Percentiles rank a stretch among this genome's conserved stretches.
phyloP scores from a whole-genome alignment of 768 basidiomycete genomes.

The Lentinula boryana region DNA sequence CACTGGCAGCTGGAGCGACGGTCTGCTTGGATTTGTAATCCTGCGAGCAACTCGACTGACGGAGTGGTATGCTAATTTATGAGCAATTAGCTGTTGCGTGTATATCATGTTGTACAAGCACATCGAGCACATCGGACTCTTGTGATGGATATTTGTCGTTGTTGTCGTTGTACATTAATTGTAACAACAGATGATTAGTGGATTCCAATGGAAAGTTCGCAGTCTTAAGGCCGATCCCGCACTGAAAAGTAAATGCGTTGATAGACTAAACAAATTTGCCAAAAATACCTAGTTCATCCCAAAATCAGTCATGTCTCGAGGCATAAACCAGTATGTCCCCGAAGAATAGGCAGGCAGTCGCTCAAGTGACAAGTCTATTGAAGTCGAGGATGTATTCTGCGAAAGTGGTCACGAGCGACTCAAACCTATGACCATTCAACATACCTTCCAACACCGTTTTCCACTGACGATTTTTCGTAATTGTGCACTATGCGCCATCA shows the following conservation, averaged over 20 bases:
- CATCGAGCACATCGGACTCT: neutral
- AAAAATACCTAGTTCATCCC: neutral
- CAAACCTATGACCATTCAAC: slow-evolving; percentile 13
- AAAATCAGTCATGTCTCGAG: slow-evolving; percentile 14
- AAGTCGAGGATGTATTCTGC: neutral
- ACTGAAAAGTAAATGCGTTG: neutral
- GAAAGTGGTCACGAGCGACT: neutral
- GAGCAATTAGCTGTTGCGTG: neutral
- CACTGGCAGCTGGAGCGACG: neutral
- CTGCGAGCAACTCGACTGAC: neutral
- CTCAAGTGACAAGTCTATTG: slow-evolving; percentile 22
- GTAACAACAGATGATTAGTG: neutral
- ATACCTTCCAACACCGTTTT: slow-evolving; percentile 50
- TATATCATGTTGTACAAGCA: neutral
- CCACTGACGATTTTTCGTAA: slow-evolving; percentile 44
- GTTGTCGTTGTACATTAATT: neutral
- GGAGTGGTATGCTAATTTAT: neutral
- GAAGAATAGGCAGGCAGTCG: slow-evolving; percentile 19
- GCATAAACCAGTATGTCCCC: slow-evolving; percentile 33
- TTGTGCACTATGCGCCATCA: slow-evolving; percentile 34
- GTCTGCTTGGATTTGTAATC: neutral
- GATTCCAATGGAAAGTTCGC: neutral
- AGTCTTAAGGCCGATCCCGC: neutral
- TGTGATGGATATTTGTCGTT: neutral
- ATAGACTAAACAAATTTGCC: neutral